Percentiles rank a stretch among this genome's conserved stretches.
Conservation (phyloP, 306 rosid species). For the Parietaria judaica region DNA sequence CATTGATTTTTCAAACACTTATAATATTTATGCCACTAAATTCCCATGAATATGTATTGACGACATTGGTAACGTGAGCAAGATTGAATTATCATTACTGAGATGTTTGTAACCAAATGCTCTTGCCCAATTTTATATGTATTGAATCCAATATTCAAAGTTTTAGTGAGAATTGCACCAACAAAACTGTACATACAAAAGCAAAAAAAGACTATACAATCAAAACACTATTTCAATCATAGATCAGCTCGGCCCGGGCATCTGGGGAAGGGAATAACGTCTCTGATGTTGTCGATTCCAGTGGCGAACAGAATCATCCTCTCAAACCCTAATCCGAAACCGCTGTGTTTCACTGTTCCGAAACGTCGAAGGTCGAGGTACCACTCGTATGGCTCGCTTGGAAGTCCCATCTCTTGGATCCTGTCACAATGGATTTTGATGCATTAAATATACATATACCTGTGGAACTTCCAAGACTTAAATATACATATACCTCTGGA, state of each 20-base stretch:
- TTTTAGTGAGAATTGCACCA: too few species aligned
- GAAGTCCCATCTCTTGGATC: slow-evolving; percentile 65
- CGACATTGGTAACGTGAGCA: too few species aligned
- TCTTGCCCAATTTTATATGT: too few species aligned
- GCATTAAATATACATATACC: background rate
- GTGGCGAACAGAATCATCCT: slow-evolving; percentile 95
- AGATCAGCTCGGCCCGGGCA: slow-evolving; percentile 95
- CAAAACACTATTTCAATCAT: slow-evolving; percentile 18
- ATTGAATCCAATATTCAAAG: too few species aligned
- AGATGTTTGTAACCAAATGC: too few species aligned
- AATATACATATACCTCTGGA: too few species aligned
- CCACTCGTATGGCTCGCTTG: slow-evolving; percentile 88
- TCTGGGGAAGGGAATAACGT: slow-evolving; percentile 93
- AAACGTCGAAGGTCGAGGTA: slow-evolving; percentile 90
- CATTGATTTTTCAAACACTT: too few species aligned
- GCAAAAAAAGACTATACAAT: too few species aligned
- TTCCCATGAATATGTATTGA: too few species aligned
- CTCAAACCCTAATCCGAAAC: slow-evolving; percentile 94
- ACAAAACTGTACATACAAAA: too few species aligned
- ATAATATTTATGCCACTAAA: too few species aligned
- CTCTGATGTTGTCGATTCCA: slow-evolving; percentile 84
- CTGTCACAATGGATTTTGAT: slow-evolving; percentile 31
- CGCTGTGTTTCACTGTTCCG: slow-evolving; percentile 81
- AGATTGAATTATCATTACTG: too few species aligned
- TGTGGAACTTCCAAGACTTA: background rate